Conservation (phyloP, 768 basidiomycete species). For the Mycena chlorophos region DNA sequence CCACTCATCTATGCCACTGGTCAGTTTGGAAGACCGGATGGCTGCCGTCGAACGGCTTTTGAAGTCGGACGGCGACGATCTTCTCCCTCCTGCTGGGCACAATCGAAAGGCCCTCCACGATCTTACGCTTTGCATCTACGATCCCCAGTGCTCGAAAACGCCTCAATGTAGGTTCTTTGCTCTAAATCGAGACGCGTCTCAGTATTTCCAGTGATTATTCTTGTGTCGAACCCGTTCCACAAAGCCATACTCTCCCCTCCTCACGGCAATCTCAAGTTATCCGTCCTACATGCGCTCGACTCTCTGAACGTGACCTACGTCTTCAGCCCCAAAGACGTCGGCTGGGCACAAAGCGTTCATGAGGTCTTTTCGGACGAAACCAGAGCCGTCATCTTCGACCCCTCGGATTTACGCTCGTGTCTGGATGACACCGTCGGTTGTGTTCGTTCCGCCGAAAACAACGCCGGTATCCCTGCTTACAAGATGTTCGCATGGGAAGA, state of each 20-base stretch:
- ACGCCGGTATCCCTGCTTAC: slow-evolving; percentile 1
- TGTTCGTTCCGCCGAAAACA: not conserved
- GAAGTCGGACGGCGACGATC: not conserved
- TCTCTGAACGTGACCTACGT: slow-evolving; percentile 3
- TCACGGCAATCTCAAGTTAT: not conserved
- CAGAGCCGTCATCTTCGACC: slow-evolving; percentile 3
- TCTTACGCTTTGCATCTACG: not conserved
- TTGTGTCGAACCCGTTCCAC: not conserved
- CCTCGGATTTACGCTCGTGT: not conserved
- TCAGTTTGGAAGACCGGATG: not conserved
- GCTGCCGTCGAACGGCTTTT: not conserved
- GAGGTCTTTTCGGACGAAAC: not conserved
- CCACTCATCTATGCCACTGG: not conserved
- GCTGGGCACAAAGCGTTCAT: slow-evolving; percentile 4
- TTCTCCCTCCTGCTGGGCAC: not conserved
- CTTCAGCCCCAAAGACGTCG: not conserved
- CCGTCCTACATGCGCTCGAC: slow-evolving; percentile 4
- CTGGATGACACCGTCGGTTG: not conserved
- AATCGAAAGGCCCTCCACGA: not conserved
- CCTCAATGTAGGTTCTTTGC: not conserved
- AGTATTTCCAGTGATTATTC: not conserved
- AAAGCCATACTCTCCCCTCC: not conserved
- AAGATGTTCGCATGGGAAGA: slow-evolving; percentile 3
- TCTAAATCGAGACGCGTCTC: not conserved
- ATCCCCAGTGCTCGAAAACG: not conserved